A percentile compares a stretch with the other conserved stretches of the same genome.
phyloP scores from a whole-genome alignment of 805 yeast genomes.

The Sugiyamaella mastotermitis region DNA sequence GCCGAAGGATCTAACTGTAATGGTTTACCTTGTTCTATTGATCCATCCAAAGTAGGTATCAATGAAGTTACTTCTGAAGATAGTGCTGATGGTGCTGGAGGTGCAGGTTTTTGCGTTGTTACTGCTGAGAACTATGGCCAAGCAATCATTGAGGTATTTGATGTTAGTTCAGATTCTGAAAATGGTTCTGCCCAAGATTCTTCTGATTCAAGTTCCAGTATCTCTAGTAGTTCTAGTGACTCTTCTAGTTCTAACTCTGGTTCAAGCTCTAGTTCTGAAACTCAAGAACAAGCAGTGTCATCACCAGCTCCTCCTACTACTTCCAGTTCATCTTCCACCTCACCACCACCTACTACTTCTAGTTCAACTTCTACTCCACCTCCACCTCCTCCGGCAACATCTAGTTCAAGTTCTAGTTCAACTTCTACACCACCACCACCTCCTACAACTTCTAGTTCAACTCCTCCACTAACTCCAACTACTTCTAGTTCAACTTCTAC shows the following conservation, averaged over 20 bases:
- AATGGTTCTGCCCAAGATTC: conserved; percentile 4
- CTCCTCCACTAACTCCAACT: conserved; percentile 2
- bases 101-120: conserved; percentile 77
- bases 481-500: conserved; percentile 3
- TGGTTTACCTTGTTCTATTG: conserved; percentile 78
- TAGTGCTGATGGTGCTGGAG: conserved; percentile 48
- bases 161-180: conserved; percentile 13
- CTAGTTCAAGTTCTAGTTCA: neutral
- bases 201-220: neutral
- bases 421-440: conserved; percentile 5
- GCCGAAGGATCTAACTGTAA: conserved; percentile 61
- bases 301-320: neutral
- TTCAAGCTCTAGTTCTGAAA: neutral
- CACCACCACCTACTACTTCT: conserved; percentile 4
- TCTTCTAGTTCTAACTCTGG: conserved; percentile 4
- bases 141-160: conserved; percentile 72
- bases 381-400: conserved; percentile 4
- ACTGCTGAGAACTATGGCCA: conserved; percentile 60
- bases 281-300: neutral
- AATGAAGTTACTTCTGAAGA: conserved; percentile 46
- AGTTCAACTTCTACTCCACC: neutral
- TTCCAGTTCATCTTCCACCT: neutral
- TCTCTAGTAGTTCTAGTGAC: conserved; percentile 1
- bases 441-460: conserved; percentile 2
- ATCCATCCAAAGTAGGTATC: conserved; percentile 57